Evolutionary conservation across 2,329 filamentous ascomycete species (phyloP).

Genomic region (Pseudofabraea citricarpa): DNA sequence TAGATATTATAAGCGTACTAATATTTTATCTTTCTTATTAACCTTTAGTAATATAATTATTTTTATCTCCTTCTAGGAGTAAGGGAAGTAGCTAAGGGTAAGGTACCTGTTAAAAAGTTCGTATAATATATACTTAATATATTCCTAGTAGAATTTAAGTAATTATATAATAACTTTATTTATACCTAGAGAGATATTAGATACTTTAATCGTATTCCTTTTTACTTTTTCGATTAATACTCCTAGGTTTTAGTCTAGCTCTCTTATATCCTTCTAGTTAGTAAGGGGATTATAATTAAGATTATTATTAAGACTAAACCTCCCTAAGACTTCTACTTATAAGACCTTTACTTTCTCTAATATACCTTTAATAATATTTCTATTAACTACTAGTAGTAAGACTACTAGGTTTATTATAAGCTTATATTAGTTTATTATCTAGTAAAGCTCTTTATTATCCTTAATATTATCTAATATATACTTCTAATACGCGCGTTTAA

Average conservation of each 20-base stretch:
- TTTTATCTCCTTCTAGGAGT: not conserved
- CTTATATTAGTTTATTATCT: not conserved
- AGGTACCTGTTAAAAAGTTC: not conserved
- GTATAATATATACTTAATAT: not conserved
- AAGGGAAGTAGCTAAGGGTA: not conserved
- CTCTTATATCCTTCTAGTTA: not conserved
- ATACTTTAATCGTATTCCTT: not conserved
- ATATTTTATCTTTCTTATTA: not conserved
- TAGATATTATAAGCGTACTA: not conserved
- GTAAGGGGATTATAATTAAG: not conserved
- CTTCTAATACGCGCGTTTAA: not conserved
- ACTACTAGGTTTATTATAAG: not conserved
- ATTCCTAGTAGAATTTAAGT: not conserved
- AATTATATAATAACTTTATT: not conserved
- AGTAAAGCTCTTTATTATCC: not conserved
- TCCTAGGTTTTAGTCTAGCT: not conserved
- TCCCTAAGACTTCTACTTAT: not conserved
- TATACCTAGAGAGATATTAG: not conserved
- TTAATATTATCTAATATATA: not conserved
- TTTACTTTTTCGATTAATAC: not conserved
- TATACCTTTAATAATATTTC: not conserved
- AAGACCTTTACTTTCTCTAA: not conserved
- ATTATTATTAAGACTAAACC: not conserved
- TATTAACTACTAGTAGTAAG: not conserved
- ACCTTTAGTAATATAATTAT: not conserved